Base-by-base conservation (phyloP, 1,284 basidiomycete genomes). In the Prillingera fragicola region DNA sequence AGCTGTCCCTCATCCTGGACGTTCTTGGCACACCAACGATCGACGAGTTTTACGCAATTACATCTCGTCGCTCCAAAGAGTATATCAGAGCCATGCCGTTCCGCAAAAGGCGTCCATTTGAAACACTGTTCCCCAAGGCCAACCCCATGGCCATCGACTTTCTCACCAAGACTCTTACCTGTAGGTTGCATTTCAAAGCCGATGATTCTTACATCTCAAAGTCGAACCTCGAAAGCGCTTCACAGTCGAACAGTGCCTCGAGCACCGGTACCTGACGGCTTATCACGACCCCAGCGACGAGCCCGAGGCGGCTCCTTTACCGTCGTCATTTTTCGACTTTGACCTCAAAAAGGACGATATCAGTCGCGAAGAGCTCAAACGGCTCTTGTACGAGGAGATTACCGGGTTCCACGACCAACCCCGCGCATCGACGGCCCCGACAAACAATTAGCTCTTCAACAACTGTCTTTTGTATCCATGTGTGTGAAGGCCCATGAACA, bases 211-310 rank as follows among this genome's bases (percentile, higher is more conserved):
- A n/a, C 31, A 33, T 29, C 25, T 32, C 57, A 78, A 52, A 38
- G 91, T 96, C 70, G 88, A 92, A 67, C 89, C 91, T 10, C 87
- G 87, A 73, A 94, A 91, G 70, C 83, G 91, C 29, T 82, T 89
- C 66, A 89, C 87, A 0, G 86, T 90, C 36, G 90, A 94, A 43
- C 60, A 91, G 53, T 89, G 89, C n/a, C 75, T 94, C 25, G 81
- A 82, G 17, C 90, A 94, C 62, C 89, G 89, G 4, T 94, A 92
- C 65, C 77, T 95, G 15, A 87, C 89, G 65, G 85, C 89, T 62
- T 92, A 92, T 63, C 70, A 73, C 45, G 90, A 92, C 63, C 87
- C 89, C 0, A 87, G 91, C 32, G 90, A 95, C 61, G 91, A 95
- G 71, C 91, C 91, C 0, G 80, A 83, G 14, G 89, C 90, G 1